Evolutionary conservation across 495 filamentous ascomycete genomes (phyloP).

Genomic region (Tuber umbilicatum): DNA sequence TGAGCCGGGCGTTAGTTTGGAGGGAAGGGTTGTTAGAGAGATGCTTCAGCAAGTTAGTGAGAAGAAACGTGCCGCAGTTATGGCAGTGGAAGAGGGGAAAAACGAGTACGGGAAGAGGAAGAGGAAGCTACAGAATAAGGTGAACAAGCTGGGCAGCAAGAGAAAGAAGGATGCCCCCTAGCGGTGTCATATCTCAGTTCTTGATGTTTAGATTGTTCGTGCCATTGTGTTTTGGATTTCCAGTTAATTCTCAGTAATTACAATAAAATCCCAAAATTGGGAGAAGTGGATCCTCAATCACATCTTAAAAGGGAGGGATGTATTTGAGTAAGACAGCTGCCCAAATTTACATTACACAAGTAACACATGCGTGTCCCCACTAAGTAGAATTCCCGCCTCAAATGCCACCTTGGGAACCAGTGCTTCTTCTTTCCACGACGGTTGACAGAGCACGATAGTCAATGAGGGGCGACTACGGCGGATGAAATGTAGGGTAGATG

Average conservation of each 20-base stretch:
- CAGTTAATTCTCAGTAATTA: not conserved
- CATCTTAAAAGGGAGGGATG: not conserved
- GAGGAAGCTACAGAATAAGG: slow-evolving; percentile 52
- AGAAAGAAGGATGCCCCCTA: slow-evolving; percentile 9
- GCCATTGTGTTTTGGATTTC: not conserved
- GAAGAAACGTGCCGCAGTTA: slow-evolving; percentile 80
- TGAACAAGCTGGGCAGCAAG: slow-evolving; percentile 34
- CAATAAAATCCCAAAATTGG: not conserved
- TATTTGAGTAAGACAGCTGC: not conserved
- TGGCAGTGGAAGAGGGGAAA: slow-evolving; percentile 85
- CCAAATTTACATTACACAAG: not conserved
- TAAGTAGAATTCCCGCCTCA: not conserved
- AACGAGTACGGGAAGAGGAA: slow-evolving; percentile 75
- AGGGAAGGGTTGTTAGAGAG: slow-evolving; percentile 74
- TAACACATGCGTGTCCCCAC: not conserved
- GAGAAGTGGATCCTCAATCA: not conserved
- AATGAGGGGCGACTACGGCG: too few relatives aligned
- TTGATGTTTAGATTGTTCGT: not conserved
- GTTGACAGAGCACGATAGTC: too few relatives aligned
- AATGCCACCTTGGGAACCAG: not conserved
- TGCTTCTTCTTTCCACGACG: too few relatives aligned
- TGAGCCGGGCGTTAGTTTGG: slow-evolving; percentile 75
- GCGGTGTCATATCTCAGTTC: not conserved
- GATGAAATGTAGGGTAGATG: too few relatives aligned
- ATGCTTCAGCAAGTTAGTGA: slow-evolving; percentile 79